Evolutionary conservation across 164 flowering plant genomes (phyloP).

Genomic region (Paratinospora sagittata): DNA sequence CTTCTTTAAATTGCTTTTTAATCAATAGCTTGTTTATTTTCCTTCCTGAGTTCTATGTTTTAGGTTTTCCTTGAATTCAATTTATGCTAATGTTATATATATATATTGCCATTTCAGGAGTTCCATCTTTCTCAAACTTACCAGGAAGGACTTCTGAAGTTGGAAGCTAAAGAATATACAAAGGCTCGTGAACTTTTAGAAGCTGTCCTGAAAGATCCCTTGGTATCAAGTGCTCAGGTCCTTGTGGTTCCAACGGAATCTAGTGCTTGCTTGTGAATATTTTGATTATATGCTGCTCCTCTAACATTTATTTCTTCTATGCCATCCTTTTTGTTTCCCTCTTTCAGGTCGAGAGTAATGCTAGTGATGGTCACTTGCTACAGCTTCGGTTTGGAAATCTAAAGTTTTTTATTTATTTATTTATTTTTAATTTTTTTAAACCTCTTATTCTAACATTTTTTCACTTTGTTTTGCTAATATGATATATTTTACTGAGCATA

Average conservation of each 20-base stretch:
- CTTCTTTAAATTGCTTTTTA: no score
- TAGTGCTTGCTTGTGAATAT: background rate
- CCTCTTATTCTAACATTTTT: background rate
- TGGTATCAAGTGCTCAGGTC: constrained; percentile 70
- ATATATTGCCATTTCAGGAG: constrained; percentile 63
- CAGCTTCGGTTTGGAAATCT: constrained; percentile 67
- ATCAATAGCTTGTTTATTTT: no score
- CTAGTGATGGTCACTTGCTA: constrained; percentile 71
- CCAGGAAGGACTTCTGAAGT: constrained; percentile 82
- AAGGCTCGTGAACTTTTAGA: constrained; percentile 81
- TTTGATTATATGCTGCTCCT: background rate
- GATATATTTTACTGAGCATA: background rate
- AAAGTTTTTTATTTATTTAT: no score
- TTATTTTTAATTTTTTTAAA: no score
- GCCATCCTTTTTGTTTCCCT: constrained; percentile 3
- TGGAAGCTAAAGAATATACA: constrained; percentile 76
- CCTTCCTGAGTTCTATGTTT: background rate
- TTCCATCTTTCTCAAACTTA: constrained; percentile 85
- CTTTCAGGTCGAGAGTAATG: constrained; percentile 51
- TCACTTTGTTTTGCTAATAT: background rate
- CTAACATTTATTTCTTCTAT: background rate
- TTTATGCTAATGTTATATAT: background rate
- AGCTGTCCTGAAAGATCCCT: constrained; percentile 74
- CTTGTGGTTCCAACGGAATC: background rate
- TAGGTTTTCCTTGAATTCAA: background rate